Evolutionary conservation across 1,284 basidiomycete genomes (phyloP), one percentile per base, ranked within the genome.

Genomic region (Ceratobasidium sp.): DNA sequence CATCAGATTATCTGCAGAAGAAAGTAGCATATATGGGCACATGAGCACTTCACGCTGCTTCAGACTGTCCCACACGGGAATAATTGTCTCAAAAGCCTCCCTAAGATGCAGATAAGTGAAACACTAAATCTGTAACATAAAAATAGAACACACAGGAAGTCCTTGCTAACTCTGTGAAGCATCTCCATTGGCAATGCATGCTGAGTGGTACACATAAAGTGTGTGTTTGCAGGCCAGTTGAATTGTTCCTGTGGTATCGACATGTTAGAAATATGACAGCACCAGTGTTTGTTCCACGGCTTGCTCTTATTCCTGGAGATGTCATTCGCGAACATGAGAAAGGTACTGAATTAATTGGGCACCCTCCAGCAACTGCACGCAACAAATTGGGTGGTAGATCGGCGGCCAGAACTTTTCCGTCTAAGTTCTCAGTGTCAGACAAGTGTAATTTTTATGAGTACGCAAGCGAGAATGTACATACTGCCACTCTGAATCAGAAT

Each of bases 51-150:
- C 75, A 44, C 79, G 44, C 1, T 79, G 0, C 1, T 66, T 27
- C 41, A 74, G 74, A 22, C 60, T 76, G 31, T 83, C 81, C 77
- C 78, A 82, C 0, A 79, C 76, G 1, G 69, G 27, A 9, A 80
- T 45, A 1, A 69, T 71, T 7, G 75, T 60, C 1, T 47, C 36
- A 33, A 53, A 75, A 2, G 33, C 17, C 19, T 50, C 51, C 50
- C 65, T 64, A 48, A 3, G 31, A 54, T 8, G 17, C 19, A n/a
- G n/a, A n/a, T 56, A 27, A 56, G 53, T 74, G 54, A 15, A 31
- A 11, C 3, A 11, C 33, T 36, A 24, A 36, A 31, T 54, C 14
- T 15, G 17, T n/a, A 19, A 14, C 24, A 31, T 59, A 22, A 24
- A 48, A 22, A 7, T n/a, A 27, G n/a, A 5, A 74, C 73, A n/a